Conservation (phyloP, 495 filamentous ascomycete species). For the Clavariopsis aquatica region DNA sequence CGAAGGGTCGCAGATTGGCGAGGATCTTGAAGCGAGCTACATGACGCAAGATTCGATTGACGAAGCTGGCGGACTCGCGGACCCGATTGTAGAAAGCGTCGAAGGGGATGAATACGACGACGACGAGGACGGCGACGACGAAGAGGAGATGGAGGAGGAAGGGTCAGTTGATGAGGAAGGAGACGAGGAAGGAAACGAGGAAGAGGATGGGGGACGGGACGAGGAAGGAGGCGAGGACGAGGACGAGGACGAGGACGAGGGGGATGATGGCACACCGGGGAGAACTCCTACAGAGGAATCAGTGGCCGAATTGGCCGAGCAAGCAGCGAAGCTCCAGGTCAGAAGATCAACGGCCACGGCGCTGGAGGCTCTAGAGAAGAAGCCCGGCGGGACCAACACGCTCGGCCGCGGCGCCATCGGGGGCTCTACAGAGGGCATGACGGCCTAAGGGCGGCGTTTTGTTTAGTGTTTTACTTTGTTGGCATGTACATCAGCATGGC, state of each 20-base stretch:
- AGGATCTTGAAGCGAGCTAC: conserved; percentile 46
- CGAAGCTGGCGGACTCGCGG: conserved; percentile 38
- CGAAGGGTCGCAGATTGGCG: conserved; percentile 47
- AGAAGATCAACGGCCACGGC: conserved; percentile 30
- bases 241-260: no score
- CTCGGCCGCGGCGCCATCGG: neutral
- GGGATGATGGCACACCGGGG: conserved; percentile 33
- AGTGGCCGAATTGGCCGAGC: conserved; percentile 2
- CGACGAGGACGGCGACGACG: conserved; percentile 46
- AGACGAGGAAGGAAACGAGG: conserved; percentile 27
- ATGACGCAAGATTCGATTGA: conserved; percentile 40
- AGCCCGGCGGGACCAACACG: neutral
- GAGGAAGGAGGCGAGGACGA: no score
- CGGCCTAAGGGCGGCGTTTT: neutral
- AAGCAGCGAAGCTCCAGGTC: conserved; percentile 13
- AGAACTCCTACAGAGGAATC: conserved; percentile 19
- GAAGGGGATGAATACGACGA: conserved; percentile 43
- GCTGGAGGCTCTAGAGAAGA: conserved; percentile 1
- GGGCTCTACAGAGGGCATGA: neutral
- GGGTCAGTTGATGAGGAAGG: conserved; percentile 31
- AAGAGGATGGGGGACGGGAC: conserved; percentile 13
- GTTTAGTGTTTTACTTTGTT: neutral
- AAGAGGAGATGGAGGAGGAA: conserved; percentile 45
- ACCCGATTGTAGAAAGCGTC: conserved; percentile 40
- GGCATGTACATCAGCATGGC: conserved; percentile 7